Conservation (phyloP, 768 basidiomycete genomes). For the Dentipellis fragilis region DNA sequence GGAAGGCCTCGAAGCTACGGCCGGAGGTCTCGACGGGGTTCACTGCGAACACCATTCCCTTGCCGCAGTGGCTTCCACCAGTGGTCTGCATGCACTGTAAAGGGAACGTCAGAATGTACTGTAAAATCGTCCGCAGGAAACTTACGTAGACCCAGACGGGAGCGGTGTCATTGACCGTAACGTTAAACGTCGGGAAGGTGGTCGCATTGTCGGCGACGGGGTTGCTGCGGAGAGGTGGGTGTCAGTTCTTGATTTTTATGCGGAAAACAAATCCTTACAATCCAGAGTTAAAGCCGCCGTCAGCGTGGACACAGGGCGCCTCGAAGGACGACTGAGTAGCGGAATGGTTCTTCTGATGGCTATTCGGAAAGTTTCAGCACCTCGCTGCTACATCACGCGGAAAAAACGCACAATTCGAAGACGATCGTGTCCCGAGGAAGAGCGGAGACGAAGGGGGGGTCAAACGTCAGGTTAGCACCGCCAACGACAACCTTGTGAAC, state of each 20-base stretch:
- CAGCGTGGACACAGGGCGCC: constrained; percentile 42
- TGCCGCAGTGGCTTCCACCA: constrained; percentile 23
- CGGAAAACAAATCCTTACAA: constrained; percentile 30
- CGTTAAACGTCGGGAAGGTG: constrained; percentile 43
- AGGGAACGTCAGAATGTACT: constrained; percentile 14
- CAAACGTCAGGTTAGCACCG: constrained; percentile 36
- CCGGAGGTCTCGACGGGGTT: constrained; percentile 42
- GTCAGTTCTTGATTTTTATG: too few species aligned
- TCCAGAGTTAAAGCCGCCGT: constrained; percentile 41
- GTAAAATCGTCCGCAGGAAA: constrained; percentile 6
- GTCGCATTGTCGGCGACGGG: constrained; percentile 33
- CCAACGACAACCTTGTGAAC: constrained; percentile 49
- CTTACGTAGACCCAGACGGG: constrained; percentile 50
- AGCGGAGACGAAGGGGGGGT: constrained; percentile 40
- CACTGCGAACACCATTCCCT: constrained; percentile 36
- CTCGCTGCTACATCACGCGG: neutral
- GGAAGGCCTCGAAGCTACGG: constrained; percentile 48
- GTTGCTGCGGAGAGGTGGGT: constrained; percentile 16
- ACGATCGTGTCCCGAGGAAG: constrained; percentile 42
- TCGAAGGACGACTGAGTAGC: constrained; percentile 55
- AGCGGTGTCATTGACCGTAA: constrained; percentile 46
- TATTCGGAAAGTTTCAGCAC: constrained; percentile 11
- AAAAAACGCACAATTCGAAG: constrained; percentile 47
- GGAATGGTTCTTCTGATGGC: constrained; percentile 60
- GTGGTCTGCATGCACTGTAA: constrained; percentile 35